Percentiles rank a stretch among this genome's conserved stretches.
phyloP scores from a whole-genome alignment of 73 alveolate species.

The Durusdinium trenchii region DNA sequence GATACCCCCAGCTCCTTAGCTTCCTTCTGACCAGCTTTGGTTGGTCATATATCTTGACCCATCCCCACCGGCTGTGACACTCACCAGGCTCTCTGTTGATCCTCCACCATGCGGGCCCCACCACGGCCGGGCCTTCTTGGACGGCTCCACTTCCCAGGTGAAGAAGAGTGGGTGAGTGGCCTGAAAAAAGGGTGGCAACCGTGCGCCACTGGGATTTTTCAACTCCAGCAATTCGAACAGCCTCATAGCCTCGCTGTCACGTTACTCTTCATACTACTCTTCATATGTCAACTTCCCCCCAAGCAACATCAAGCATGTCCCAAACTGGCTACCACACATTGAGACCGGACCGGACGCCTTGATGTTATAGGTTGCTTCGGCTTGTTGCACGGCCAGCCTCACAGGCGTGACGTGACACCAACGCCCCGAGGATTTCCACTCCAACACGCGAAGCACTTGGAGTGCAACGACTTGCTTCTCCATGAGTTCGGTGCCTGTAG shows the following conservation, averaged over 20 bases:
- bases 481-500: conserved; percentile 40
- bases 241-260: too few relatives aligned
- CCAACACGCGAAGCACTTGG: not conserved
- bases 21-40: not conserved
- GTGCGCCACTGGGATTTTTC: not conserved
- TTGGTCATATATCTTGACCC: too few relatives aligned
- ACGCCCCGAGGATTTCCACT: too few relatives aligned
- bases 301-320: not conserved
- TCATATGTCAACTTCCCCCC: not conserved
- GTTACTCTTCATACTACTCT: too few relatives aligned
- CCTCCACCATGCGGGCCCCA: too few relatives aligned
- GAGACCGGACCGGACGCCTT: not conserved
- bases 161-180: conserved; percentile 86
- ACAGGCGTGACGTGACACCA: too few relatives aligned
- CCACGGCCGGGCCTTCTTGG: conserved; percentile 42
- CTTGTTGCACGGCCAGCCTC: conserved; percentile 93
- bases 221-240: too few relatives aligned
- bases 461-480: not conserved
- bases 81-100: too few relatives aligned
- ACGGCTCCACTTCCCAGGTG: conserved; percentile 92
- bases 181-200: not conserved
- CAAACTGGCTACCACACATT: not conserved
- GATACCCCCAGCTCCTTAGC: not conserved
- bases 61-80: too few relatives aligned
- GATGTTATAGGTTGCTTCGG: conserved; percentile 89